Base-by-base conservation (phyloP, 2,329 filamentous ascomycete genomes). In the Talaromyces sp. region DNA sequence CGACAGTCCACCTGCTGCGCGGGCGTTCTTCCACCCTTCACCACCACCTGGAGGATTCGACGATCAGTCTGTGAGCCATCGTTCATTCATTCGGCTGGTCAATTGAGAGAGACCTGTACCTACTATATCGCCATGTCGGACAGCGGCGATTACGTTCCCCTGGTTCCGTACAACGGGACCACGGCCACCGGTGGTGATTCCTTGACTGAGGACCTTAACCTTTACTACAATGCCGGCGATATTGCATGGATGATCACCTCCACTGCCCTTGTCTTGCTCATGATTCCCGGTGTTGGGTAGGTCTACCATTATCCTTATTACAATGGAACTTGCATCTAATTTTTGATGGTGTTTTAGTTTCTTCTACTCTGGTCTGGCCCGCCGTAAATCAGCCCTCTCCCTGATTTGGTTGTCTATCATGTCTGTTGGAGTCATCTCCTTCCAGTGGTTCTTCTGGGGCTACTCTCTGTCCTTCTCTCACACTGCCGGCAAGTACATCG, bases 401-500 rank as follows among this genome's bases (percentile, higher is more conserved):
- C 83, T 96, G 65, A 89, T 96, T 75, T 93, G 91, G 84, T 83
- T 96, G 3, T 90, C 90, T 14, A 85, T 96, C 80, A 88, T 96
- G 80, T 88, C 90, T 16, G 85, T 89, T 3, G 90, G 86, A 11
- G 86, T 96, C 67, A 86, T 92, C 65, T 88, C 87, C 57, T 96
- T 96, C 78, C 91, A 96, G 73, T 96, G 92, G 92, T 96, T 96
- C 81, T 93, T 96, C 81, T 96, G 92, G 92, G 92, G 92, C 55
- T 96, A 91, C 75, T 92, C 89, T 4, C 79, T 95, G 11, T 86
- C 90, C 55, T 95, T 93, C 74, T 95, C 91, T 16, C 91, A 93
- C 76, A 82, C 84, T 1, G 89, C 89, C 28, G 87, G 88, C 54
- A 84, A 81, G 46, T 96, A 86, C 75, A 90, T 96, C 66, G 92